Evolutionary conservation across 345 rosid species (phyloP).

Genomic region (Kandelia obovata): DNA sequence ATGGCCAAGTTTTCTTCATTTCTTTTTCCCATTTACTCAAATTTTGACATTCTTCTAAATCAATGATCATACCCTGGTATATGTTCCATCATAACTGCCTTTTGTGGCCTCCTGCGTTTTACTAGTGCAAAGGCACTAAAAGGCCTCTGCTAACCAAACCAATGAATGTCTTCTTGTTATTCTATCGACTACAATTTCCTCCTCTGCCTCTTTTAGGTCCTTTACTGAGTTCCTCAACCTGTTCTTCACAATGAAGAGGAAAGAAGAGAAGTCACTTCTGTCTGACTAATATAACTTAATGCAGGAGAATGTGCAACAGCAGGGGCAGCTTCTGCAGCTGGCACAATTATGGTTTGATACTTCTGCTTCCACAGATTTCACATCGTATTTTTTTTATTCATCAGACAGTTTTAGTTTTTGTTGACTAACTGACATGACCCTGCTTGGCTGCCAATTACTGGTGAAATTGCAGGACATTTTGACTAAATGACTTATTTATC

Average conservation of each 20-base stretch:
- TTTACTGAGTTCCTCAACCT: neutral
- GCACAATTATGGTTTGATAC: slow-evolving; percentile 78
- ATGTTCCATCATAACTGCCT: too few relatives aligned
- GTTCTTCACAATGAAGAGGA: neutral
- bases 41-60: too few relatives aligned
- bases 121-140: too few relatives aligned
- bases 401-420: neutral
- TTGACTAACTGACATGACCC: neutral
- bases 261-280: slow-evolving; percentile 3
- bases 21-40: too few relatives aligned
- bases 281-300: slow-evolving; percentile 13
- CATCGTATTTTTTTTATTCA: neutral
- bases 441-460: neutral
- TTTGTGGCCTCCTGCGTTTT: too few relatives aligned
- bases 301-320: slow-evolving; percentile 97
- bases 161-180: too few relatives aligned
- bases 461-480: too few relatives aligned
- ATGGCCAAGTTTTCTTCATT: too few relatives aligned
- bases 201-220: neutral
- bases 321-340: slow-evolving; percentile 82
- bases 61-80: too few relatives aligned
- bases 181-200: neutral
- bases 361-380: neutral
- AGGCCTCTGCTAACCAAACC: too few relatives aligned
- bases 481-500: neutral